phyloP scores from a whole-genome alignment of 148 eudicot species.

The Fallopia convolvulus region DNA sequence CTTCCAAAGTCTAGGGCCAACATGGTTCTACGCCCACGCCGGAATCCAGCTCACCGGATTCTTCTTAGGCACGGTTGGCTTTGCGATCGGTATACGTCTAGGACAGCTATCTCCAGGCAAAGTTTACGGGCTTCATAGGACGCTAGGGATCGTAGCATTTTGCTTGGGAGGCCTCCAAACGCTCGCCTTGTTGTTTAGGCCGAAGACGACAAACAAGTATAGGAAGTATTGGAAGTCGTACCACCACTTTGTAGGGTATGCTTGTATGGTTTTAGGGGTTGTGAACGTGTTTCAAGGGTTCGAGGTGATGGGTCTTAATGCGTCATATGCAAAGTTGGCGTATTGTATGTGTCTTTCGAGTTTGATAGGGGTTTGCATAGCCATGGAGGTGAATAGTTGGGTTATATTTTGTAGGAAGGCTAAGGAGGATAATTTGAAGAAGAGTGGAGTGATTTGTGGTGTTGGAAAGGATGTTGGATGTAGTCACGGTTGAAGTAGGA shows the following conservation, averaged over 20 bases:
- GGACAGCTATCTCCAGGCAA: slow-evolving; percentile 71
- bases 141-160: slow-evolving; percentile 58
- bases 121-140: slow-evolving; percentile 69
- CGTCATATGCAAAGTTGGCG: slow-evolving; percentile 58
- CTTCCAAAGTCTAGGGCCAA: slow-evolving; percentile 51
- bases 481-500: background rate
- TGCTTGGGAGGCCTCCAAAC: slow-evolving; percentile 72
- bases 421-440: slow-evolving; percentile 81
- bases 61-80: slow-evolving; percentile 63
- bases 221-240: slow-evolving; percentile 96
- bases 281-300: slow-evolving; percentile 91
- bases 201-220: slow-evolving; percentile 71
- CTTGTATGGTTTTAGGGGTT: slow-evolving; percentile 72
- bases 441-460: slow-evolving; percentile 48
- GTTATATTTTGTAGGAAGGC: slow-evolving; percentile 84
- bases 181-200: slow-evolving; percentile 73
- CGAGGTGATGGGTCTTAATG: slow-evolving; percentile 62
- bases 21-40: slow-evolving; percentile 91
- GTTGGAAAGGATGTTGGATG: slow-evolving; percentile 5
- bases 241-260: slow-evolving; percentile 96
- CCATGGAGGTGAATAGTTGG: slow-evolving; percentile 94
- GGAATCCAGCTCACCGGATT: slow-evolving; percentile 58
- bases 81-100: slow-evolving; percentile 63
- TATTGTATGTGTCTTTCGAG: slow-evolving; percentile 72
- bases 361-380: slow-evolving; percentile 68